Base-by-base conservation (phyloP, 495 filamentous ascomycete genomes). In the Penicillium bovifimosum region DNA sequence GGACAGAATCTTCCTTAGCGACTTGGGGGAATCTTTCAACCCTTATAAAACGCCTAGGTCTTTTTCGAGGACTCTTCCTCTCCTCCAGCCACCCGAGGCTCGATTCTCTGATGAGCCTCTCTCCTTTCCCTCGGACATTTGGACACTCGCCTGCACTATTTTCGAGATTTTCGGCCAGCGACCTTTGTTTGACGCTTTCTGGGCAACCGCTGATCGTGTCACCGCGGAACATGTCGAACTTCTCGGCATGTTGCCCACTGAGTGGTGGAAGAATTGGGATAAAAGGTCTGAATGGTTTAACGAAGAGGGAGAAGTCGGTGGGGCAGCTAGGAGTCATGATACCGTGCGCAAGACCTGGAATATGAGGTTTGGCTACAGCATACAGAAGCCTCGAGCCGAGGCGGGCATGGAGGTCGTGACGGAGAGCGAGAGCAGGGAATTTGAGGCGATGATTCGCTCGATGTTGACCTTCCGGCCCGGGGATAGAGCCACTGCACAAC, bases 141-240 rank as follows among this genome's bases (percentile, higher is more conserved):
- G 66, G 63, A 63, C 63, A 16, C 65, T 67, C 40, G 68, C 62
- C 17, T 66, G 63, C 47, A 60, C 53, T 9, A 59, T 69, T 17
- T 68, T 59, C 52, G 68, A 65, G 29, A 61, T 71, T 44, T 46
- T 67, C 41, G 61, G 63, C 38, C 52, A 65, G 13, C 54, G 60
- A 9, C 61, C 61, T 20, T 50, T 71, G 20, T 70, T 68, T 52
- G 58, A 64, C 1, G 41, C 49, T 0, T 60, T 60, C 46, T 44
- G 20, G 6, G 18, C 55, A 7, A 55, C 54, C 31, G 42, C 47
- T 1, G 62, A 65, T 11, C 48, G 58, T 20, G 59, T 69, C n/a
- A 57, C 54, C n/a, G 55, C 56, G 18, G 60, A 64, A 54, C 59
- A 63, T 46, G 50, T 67, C 18, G 56, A 60, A 17, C 39, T 41